Evolutionary conservation across 2,329 filamentous ascomycete genomes (phyloP).

Genomic region (Pezicula rhizophila): DNA sequence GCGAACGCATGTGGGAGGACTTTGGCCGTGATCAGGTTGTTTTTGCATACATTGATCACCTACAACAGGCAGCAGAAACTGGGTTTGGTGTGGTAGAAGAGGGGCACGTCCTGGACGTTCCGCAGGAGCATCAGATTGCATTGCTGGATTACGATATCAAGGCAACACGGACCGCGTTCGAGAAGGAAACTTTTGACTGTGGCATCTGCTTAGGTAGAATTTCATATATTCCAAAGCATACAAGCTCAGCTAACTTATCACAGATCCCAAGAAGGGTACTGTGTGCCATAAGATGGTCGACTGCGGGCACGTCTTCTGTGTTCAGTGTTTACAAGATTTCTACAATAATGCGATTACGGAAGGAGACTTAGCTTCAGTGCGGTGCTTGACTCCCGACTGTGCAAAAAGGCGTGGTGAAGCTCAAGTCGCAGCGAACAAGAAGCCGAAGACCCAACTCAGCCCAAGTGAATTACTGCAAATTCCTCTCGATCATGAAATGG

Average conservation of each 20-base stretch:
- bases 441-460: slow-evolving; percentile 62
- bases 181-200: slow-evolving; percentile 80
- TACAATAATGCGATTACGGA: slow-evolving; percentile 84
- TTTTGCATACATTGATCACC: slow-evolving; percentile 58
- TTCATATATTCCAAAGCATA: slow-evolving; percentile 4
- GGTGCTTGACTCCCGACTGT: slow-evolving; percentile 75
- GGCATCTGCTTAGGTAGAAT: slow-evolving; percentile 67
- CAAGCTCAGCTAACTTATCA: slow-evolving; percentile 3
- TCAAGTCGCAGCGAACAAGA: slow-evolving; percentile 36
- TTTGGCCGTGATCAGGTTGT: slow-evolving; percentile 52
- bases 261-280: slow-evolving; percentile 82
- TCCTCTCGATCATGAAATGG: slow-evolving; percentile 61
- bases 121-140: slow-evolving; percentile 57
- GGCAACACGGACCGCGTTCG: slow-evolving; percentile 68
- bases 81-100: slow-evolving; percentile 52
- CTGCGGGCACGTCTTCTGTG: slow-evolving; percentile 89
- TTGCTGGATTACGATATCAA: slow-evolving; percentile 75
- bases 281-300: slow-evolving; percentile 75
- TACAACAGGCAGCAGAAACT: slow-evolving; percentile 52
- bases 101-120: slow-evolving; percentile 44
- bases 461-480: slow-evolving; percentile 81
- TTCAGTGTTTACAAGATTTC: slow-evolving; percentile 80
- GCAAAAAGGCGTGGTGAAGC: slow-evolving; percentile 50
- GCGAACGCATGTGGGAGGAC: slow-evolving; percentile 54
- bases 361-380: slow-evolving; percentile 73